Evolutionary conservation across 2,329 filamentous ascomycete genomes (phyloP), one percentile per base, ranked within the genome.

Genomic region (Cladophialophora carrionii): DNA sequence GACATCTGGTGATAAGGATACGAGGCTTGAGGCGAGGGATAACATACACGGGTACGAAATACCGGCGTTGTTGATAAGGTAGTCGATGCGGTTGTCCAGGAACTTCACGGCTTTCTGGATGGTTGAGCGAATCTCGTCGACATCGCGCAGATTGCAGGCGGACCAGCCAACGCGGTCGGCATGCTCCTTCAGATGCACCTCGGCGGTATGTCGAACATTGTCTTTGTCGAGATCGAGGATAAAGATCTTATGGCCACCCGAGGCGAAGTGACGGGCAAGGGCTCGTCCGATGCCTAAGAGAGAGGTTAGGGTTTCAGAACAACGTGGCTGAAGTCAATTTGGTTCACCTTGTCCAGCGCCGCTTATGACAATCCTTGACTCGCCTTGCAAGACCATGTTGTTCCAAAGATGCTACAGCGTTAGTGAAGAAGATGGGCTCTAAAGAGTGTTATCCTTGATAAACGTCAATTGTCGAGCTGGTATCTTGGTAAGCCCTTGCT

Each of bases 201-300:
- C 69, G 64, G 69, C 73, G 8, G 77, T 76, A 67, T 81, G 73
- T 7, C 74, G 68, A 8, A 81, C 72, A 66, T 80, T 78, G 51
- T 74, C 74, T 34, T 70, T 71, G 67, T 82, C 78, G 52, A 77
- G 74, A 63, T 82, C 80, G 41, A 82, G 72, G 6, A 82, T 75
- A 66, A 80, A 79, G 51, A 83, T 76, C 34, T 76, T 75, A 72
- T 82, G 77, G n/a, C 81, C 79, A 10, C 72, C 67, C 20, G 73
- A 66, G 22, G 79, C 73, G 55, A 82, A 78, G 51, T 78, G 76
- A 10, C 79, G 78, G 51, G 79, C 77, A 17, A 82, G 73, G 37
- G 76, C 78, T 46, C 80, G 76, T 26, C 81, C 80, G 52, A 83
- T 82, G 29, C 80, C 81, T 43, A 3, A 43, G 37, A 43, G 1